Conservation (phyloP, 208 protist species). For the Trichomonas tenax region DNA sequence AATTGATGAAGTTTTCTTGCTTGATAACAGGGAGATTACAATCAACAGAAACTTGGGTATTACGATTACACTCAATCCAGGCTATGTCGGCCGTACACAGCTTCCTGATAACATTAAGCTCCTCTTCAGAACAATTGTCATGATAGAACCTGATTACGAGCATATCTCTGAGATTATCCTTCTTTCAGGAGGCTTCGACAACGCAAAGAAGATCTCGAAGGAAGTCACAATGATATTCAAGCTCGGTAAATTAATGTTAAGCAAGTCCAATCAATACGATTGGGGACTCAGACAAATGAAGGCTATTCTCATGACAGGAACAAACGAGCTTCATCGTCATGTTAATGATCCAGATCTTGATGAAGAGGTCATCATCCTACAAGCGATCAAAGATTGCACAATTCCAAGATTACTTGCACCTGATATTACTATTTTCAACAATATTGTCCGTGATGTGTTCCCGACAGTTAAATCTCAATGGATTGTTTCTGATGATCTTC, state of each 20-base stretch:
- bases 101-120: slow-evolving; percentile 84
- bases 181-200: slow-evolving; percentile 85
- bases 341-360: slow-evolving; percentile 58
- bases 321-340: slow-evolving; percentile 70
- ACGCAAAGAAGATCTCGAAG: slow-evolving; percentile 68
- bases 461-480: slow-evolving; percentile 28
- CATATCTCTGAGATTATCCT: slow-evolving; percentile 90
- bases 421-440: slow-evolving; percentile 79
- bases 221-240: slow-evolving; percentile 89
- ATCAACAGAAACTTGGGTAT: slow-evolving; percentile 55
- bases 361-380: slow-evolving; percentile 75
- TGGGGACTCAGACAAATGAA: slow-evolving; percentile 94
- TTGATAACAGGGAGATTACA: slow-evolving; percentile 41
- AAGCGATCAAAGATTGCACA: slow-evolving; percentile 59
- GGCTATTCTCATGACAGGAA: slow-evolving; percentile 82
- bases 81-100: slow-evolving; percentile 85
- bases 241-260: slow-evolving; percentile 83
- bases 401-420: slow-evolving; percentile 41
- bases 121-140: slow-evolving; percentile 56
- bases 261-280: slow-evolving; percentile 84
- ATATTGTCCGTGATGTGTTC: slow-evolving; percentile 66
- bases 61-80: slow-evolving; percentile 71
- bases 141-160: slow-evolving; percentile 93
- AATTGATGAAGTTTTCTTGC: slow-evolving; percentile 35
- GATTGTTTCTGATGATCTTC: slow-evolving; percentile 33